These are phyloP conservation scores for Neoboletus subvelutipes DNA, from an alignment of 768 basidiomycete species.

Conservation along the genomic window DNA sequence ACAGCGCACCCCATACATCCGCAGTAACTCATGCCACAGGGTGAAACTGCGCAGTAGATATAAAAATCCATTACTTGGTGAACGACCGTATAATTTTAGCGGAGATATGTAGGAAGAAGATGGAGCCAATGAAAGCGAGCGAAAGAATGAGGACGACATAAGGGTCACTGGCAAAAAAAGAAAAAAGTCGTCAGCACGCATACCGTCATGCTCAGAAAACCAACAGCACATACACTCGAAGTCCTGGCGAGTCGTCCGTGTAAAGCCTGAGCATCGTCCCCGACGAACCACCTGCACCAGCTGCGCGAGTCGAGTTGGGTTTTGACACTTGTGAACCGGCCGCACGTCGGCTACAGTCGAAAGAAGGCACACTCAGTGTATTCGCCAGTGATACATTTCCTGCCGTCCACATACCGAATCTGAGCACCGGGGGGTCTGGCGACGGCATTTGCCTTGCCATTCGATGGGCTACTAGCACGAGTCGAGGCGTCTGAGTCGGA, in stretches of 20 bases:
- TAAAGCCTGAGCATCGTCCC: constrained; percentile 99
- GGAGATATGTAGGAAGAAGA: constrained; percentile 98
- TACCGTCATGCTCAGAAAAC: neutral
- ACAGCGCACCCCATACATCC: neutral
- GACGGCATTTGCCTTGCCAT: constrained; percentile 47
- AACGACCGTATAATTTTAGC: constrained; percentile 92
- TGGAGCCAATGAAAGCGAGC: constrained; percentile 94
- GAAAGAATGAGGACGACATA: constrained; percentile 96
- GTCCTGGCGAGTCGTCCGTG: constrained; percentile 96
- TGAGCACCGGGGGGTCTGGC: constrained; percentile 78
- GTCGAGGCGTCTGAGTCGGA: constrained; percentile 76
- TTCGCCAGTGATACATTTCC: neutral
- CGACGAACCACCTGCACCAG: constrained; percentile 93
- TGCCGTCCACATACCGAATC: constrained; percentile 58
- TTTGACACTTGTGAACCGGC: constrained; percentile 60
- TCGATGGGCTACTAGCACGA: constrained; percentile 40
- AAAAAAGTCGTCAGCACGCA: constrained; percentile 6
- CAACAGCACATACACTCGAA: constrained; percentile 86
- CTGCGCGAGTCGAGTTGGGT: constrained; percentile 86
- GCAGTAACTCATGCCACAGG: neutral
- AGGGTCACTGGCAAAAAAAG: constrained; percentile 90
- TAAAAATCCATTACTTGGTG: constrained; percentile 57
- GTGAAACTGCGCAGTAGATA: neutral
- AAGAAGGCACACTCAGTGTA: neutral
- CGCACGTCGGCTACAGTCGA: constrained; percentile 63